Evolutionary conservation across 2,329 filamentous ascomycete genomes (phyloP).

Genomic region (Madurella fahalii): DNA sequence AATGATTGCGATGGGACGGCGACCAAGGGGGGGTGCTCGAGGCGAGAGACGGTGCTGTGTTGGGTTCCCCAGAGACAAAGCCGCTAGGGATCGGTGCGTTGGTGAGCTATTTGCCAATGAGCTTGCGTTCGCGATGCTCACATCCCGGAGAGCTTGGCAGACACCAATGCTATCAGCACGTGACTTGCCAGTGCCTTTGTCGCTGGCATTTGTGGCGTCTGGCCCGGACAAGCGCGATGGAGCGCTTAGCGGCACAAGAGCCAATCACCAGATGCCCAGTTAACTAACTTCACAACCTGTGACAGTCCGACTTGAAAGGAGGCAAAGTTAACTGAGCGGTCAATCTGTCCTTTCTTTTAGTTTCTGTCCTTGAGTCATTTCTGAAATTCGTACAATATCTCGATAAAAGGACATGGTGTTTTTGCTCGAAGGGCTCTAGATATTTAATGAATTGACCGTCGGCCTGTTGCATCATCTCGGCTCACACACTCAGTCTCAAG

Average conservation of each 20-base stretch:
- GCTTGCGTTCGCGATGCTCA: conserved; percentile 9
- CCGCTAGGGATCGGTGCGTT: not conserved
- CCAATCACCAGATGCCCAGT: conserved; percentile 25
- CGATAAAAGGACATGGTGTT: conserved; percentile 7
- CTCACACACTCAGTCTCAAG: not conserved
- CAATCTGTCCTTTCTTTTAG: conserved; percentile 31
- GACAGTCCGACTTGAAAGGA: conserved; percentile 4
- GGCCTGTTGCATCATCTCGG: not conserved
- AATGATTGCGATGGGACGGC: not conserved
- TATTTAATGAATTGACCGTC: not conserved
- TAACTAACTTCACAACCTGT: conserved; percentile 9
- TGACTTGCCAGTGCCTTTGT: conserved; percentile 13
- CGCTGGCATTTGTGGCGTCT: no score
- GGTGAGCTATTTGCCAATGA: conserved; percentile 21
- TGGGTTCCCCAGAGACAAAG: not conserved
- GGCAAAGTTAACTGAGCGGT: conserved; percentile 15
- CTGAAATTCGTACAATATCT: not conserved
- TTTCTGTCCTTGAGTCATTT: conserved; percentile 27
- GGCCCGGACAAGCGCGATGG: not conserved
- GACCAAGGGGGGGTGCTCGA: not conserved
- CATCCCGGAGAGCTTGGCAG: conserved; percentile 17
- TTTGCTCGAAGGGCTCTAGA: not conserved
- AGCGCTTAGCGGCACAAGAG: not conserved
- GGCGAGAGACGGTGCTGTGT: not conserved
- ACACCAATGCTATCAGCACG: conserved; percentile 6